Percentiles rank a stretch among this genome's conserved stretches.
phyloP scores from a whole-genome alignment of 2,329 filamentous ascomycete genomes.

The Fusarium torreyae region DNA sequence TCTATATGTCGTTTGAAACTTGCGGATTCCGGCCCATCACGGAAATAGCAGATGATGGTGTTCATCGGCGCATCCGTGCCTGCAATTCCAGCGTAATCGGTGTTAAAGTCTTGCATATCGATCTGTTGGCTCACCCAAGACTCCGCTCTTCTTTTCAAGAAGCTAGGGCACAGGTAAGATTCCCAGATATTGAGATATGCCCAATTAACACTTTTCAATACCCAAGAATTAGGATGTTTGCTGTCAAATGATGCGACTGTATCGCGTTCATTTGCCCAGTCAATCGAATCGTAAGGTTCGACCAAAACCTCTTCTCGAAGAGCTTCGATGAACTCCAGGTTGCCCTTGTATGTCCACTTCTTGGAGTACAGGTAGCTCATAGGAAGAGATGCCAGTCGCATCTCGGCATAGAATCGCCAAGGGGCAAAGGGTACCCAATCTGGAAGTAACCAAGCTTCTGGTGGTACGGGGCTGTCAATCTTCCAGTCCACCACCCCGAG shows the following conservation, averaged over 20 bases:
- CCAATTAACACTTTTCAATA: conserved; percentile 84
- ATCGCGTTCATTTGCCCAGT: conserved; percentile 84
- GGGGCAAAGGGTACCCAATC: conserved; percentile 91
- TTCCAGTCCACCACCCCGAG: conserved; percentile 90
- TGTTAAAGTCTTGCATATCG: conserved; percentile 92
- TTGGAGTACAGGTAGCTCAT: conserved; percentile 83
- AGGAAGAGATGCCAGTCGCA: conserved; percentile 65
- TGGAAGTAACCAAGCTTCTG: conserved; percentile 91
- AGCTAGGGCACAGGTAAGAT: conserved; percentile 78
- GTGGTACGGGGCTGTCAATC: conserved; percentile 91
- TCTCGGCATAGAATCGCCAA: conserved; percentile 98
- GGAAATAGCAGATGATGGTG: conserved; percentile 83
- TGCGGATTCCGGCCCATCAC: conserved; percentile 81
- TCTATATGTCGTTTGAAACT: conserved; percentile 84
- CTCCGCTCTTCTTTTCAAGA: conserved; percentile 79
- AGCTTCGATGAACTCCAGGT: conserved; percentile 72
- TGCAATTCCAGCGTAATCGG: conserved; percentile 85
- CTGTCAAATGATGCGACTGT: conserved; percentile 85
- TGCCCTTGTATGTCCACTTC: conserved; percentile 79
- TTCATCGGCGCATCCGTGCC: conserved; percentile 94
- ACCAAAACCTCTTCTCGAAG: conserved; percentile 87
- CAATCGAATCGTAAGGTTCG: conserved; percentile 81
- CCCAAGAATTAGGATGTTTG: conserved; percentile 89
- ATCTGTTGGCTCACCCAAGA: conserved; percentile 86
- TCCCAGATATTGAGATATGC: conserved; percentile 83